Evolutionary conservation across 345 rosid genomes (phyloP).

Genomic region (Syzygium aromaticum): DNA sequence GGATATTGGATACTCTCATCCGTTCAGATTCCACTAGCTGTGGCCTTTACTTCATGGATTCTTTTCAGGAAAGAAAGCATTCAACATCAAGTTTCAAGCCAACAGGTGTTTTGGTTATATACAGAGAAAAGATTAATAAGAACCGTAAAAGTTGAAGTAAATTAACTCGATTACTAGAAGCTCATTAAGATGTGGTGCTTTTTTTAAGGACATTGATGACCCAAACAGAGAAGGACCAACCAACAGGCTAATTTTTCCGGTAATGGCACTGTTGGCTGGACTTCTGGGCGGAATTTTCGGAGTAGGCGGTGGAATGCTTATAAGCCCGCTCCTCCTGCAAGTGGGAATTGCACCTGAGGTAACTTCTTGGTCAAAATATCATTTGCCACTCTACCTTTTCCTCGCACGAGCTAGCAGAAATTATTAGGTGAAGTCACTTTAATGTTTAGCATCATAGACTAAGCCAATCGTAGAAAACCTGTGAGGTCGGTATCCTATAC

Average conservation of each 20-base stretch:
- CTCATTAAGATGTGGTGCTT: neutral
- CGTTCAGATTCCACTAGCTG: conserved; percentile 71
- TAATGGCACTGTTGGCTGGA: conserved; percentile 83
- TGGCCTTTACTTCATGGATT: conserved; percentile 63
- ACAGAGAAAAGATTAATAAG: neutral
- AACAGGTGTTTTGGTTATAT: conserved; percentile 16
- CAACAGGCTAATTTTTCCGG: conserved; percentile 49
- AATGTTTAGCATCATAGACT: neutral
- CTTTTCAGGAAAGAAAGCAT: conserved; percentile 25
- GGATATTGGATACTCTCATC: conserved; percentile 69
- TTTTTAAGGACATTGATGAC: conserved; percentile 21
- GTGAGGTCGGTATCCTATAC: neutral
- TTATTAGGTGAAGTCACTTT: neutral
- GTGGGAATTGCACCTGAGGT: conserved; percentile 79
- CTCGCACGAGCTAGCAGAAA: neutral
- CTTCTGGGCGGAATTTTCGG: conserved; percentile 83
- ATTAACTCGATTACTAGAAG: neutral
- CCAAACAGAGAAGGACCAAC: conserved; percentile 10
- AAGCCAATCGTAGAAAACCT: neutral
- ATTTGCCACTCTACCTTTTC: no score
- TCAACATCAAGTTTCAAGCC: conserved; percentile 9
- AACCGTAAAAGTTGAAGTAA: neutral
- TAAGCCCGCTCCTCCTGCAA: conserved; percentile 89
- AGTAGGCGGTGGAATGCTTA: conserved; percentile 95
- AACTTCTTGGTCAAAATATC: neutral